Base-by-base conservation (phyloP, 345 rosid genomes). In the Salix udensis region DNA sequence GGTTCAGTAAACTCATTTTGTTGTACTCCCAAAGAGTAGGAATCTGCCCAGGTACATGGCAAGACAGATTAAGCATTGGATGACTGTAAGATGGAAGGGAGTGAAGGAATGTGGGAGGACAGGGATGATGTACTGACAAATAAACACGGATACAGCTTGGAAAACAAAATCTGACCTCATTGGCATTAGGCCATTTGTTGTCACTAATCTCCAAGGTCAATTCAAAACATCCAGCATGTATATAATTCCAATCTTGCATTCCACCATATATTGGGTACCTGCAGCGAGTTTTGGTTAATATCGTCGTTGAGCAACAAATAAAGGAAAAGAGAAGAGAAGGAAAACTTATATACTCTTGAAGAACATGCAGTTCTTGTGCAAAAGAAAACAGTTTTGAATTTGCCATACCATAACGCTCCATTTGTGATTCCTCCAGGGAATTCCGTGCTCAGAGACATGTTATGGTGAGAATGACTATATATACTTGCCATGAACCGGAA, bases 201-300 rank as follows among this genome's bases (percentile, higher is more conserved):
- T 96, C 97, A 66, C 99, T 92, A 36, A 93, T 83, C 88, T 96
- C 98, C 86, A 96, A 83, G n/a, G 98, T 96, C 88, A 96, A 85
- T 81, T 96, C 99, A 70, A 96, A 90, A 86, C 99, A 96, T 69
- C 90, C 94, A 76, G 91, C 99, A 83, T 93, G 84, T 81, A 96
- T 90, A 83, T 96, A 96, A 82, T 96, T 96, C 98, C 98, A 96
- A 74, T 93, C 99, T 85, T 96, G 99, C 99, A 93, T 96, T 81
- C 94, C 99, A 68, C 97, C 99, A 86, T 93, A 96, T 68, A 96
- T 89, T 9, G 99, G 99, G 79, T 93, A 96, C 97, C 98, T 95
- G 88, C 65, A 79, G 31, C 79, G 76, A 68, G 69, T 82, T 73
- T 73, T 83, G 53, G 76, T 30, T 73, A 18, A 69, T 70, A 58